Conservation (phyloP, 352 stramenopile species). For the Pythium periplocum region DNA sequence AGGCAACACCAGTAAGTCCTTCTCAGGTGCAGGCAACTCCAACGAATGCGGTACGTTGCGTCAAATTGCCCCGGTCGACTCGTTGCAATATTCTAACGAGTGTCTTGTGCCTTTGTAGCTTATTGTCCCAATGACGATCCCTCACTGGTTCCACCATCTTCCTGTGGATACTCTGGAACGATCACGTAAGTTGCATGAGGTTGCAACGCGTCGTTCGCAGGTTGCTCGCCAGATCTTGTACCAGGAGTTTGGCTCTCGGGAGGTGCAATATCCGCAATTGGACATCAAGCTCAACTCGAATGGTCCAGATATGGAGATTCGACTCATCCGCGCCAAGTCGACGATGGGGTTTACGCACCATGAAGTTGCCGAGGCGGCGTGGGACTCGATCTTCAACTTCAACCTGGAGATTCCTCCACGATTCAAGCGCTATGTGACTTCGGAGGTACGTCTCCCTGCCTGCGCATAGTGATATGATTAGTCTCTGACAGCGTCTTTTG, state of each 20-base stretch:
- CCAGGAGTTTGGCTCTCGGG: slow-evolving; percentile 37
- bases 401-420: slow-evolving; percentile 59
- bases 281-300: slow-evolving; percentile 82
- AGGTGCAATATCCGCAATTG: slow-evolving; percentile 51
- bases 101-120: slow-evolving; percentile 16
- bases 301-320: slow-evolving; percentile 75
- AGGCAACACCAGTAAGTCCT: too few relatives aligned
- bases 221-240: slow-evolving; percentile 47
- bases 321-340: slow-evolving; percentile 58
- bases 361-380: slow-evolving; percentile 58
- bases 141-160: slow-evolving; percentile 63
- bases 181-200: slow-evolving; percentile 36
- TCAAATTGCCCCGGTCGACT: too few relatives aligned
- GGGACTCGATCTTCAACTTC: slow-evolving; percentile 79
- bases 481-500: slow-evolving; percentile 2
- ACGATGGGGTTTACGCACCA: slow-evolving; percentile 51
- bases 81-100: not conserved
- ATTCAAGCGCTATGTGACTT: slow-evolving; percentile 61
- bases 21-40: too few relatives aligned
- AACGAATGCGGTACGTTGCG: slow-evolving; percentile 11
- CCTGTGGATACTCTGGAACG: slow-evolving; percentile 58
- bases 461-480: not conserved
- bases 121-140: slow-evolving; percentile 26
- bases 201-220: slow-evolving; percentile 49
- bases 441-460: slow-evolving; percentile 16